Conservation (phyloP, 306 rosid species). For the Medicago lupulina region DNA sequence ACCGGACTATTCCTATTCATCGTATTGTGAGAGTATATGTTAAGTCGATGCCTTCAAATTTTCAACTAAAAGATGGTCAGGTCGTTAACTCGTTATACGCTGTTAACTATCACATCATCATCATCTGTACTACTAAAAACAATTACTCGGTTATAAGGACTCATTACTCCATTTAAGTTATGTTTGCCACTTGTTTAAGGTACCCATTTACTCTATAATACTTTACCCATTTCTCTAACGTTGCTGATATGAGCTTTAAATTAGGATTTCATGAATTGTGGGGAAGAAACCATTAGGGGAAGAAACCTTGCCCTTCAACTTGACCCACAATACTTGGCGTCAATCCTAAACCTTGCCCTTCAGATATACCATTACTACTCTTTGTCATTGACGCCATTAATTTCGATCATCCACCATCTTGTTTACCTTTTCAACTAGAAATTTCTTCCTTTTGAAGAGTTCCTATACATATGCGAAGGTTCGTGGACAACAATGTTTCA, state of each 20-base stretch:
- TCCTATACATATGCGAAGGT: not conserved
- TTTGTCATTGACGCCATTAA: no score
- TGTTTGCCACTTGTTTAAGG: not conserved
- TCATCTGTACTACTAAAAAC: not conserved
- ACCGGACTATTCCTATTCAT: not conserved
- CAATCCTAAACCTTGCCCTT: no score
- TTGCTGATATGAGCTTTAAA: no score
- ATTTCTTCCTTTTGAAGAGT: not conserved
- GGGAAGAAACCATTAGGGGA: no score
- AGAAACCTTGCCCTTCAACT: no score
- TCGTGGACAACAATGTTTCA: not conserved
- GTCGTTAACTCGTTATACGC: no score
- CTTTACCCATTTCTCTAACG: no score
- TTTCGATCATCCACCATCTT: not conserved
- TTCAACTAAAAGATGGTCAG: not conserved
- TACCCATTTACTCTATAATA: not conserved
- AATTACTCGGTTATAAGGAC: not conserved
- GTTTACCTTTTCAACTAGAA: not conserved
- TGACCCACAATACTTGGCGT: no score
- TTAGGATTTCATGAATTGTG: no score
- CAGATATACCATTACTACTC: no score
- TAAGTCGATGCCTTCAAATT: not conserved
- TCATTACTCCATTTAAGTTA: no score
- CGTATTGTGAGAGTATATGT: not conserved
- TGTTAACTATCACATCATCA: no score